A percentile compares a stretch with the other conserved stretches of the same genome.
These are phyloP conservation scores for Letharia lupina DNA, from an alignment of 495 filamentous ascomycete genomes.

Conservation along the genomic window DNA sequence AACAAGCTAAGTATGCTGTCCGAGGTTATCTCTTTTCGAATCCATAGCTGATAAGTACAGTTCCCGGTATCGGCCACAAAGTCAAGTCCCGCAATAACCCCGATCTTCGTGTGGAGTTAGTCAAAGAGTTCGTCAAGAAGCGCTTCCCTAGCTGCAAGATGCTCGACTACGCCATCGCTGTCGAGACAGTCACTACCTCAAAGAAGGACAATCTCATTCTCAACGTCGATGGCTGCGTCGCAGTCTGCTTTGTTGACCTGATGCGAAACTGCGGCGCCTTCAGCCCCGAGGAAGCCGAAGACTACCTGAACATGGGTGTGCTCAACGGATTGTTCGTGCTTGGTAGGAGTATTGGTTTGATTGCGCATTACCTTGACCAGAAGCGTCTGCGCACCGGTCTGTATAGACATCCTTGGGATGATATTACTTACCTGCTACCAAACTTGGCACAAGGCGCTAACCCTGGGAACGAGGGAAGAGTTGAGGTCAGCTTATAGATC, in stretches of 20 bases:
- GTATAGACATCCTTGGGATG: slow-evolving; percentile 98
- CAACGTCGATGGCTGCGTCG: slow-evolving; percentile 96
- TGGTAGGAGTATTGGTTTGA: slow-evolving; percentile 91
- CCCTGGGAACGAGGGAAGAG: slow-evolving; percentile 76
- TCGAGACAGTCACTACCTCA: slow-evolving; percentile 94
- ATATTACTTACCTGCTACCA: slow-evolving; percentile 93
- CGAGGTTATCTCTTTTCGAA: not conserved
- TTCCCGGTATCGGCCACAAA: slow-evolving; percentile 96
- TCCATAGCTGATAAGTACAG: slow-evolving; percentile 32
- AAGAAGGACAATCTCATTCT: slow-evolving; percentile 99
- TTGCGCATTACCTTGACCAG: slow-evolving; percentile 99
- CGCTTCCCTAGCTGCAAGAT: slow-evolving; percentile 95
- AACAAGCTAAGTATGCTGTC: slow-evolving; percentile 84
- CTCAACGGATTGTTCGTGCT: slow-evolving; percentile 98
- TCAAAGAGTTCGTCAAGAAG: slow-evolving; percentile 97
- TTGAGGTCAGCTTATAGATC: slow-evolving; percentile 69
- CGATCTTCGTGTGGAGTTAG: slow-evolving; percentile 96
- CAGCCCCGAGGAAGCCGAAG: slow-evolving; percentile 48
- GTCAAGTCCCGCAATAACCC: slow-evolving; percentile 99
- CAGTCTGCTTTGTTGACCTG: slow-evolving; percentile 97
- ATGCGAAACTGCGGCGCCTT: slow-evolving; percentile 98
- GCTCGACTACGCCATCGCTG: slow-evolving; percentile 95
- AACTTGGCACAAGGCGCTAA: slow-evolving; percentile 61
- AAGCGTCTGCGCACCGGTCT: slow-evolving; percentile 96
- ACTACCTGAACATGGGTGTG: slow-evolving; percentile 77